Evolutionary conservation across 768 basidiomycete species (phyloP).

Genomic region (Porphyrellus cyaneotinctus): DNA sequence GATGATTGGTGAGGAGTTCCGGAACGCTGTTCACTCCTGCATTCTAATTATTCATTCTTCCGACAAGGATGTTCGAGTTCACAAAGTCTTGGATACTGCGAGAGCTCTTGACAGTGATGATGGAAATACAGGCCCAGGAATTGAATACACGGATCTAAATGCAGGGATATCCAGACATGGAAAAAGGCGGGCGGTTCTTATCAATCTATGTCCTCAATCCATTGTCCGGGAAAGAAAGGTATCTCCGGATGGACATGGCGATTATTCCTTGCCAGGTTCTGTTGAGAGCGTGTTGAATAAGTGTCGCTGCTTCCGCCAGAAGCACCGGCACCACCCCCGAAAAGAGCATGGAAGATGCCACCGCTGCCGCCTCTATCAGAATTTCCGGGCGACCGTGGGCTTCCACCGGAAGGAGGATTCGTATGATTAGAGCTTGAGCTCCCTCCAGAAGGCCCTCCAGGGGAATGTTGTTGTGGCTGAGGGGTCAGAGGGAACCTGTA

Average conservation of each 20-base stretch:
- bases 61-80: background rate
- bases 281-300: constrained; percentile 10
- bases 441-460: constrained; percentile 27
- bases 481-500: constrained; percentile 61
- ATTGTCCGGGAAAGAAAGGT: constrained; percentile 32
- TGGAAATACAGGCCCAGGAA: constrained; percentile 4
- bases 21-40: too few species aligned
- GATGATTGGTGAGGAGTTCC: too few species aligned
- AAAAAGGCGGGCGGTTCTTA: background rate
- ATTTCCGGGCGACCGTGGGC: constrained; percentile 15
- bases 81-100: background rate
- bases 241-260: constrained; percentile 9
- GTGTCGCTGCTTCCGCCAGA: constrained; percentile 14
- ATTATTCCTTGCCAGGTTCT: constrained; percentile 7
- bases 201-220: constrained; percentile 35
- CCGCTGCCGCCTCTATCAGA: constrained; percentile 21
- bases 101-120: background rate
- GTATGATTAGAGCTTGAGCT: constrained; percentile 10
- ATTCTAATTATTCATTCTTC: background rate
- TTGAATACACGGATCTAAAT: constrained; percentile 21
- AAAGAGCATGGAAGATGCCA: constrained; percentile 29
- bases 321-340: constrained; percentile 24
- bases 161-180: background rate
- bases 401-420: constrained; percentile 18
- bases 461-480: constrained; percentile 47